These are phyloP conservation scores for Penicillium fuscoglaucum DNA, from an alignment of 2,329 filamentous ascomycete species.

Conservation along the genomic window DNA sequence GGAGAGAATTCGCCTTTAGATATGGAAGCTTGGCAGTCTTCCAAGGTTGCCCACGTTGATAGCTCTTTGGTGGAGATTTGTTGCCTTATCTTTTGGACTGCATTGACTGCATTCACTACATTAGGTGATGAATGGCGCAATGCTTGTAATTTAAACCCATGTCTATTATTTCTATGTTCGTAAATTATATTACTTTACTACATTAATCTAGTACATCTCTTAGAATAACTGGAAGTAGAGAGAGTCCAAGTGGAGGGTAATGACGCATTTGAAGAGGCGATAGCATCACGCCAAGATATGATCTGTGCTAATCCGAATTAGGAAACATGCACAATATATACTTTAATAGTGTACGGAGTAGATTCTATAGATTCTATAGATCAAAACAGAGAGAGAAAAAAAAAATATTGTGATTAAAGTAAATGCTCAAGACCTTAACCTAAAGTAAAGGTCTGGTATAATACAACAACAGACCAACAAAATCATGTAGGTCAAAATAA, in stretches of 20 bases:
- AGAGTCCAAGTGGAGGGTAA: neutral
- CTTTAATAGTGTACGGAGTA: neutral
- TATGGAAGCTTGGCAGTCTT: conserved; percentile 3
- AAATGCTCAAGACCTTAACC: neutral
- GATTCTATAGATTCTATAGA: too few species aligned
- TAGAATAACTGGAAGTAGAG: too few species aligned
- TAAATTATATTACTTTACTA: neutral
- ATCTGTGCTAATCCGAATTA: neutral
- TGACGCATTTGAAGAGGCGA: conserved; percentile 5
- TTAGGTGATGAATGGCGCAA: neutral
- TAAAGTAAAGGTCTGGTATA: conserved; percentile 4
- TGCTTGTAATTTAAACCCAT: neutral
- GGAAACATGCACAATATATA: neutral
- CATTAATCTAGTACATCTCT: neutral
- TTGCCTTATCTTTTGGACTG: conserved; percentile 5
- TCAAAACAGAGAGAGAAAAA: neutral
- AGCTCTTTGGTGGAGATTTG: neutral
- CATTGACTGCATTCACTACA: neutral
- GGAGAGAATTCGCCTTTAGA: neutral
- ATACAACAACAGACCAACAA: neutral
- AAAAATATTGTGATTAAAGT: neutral
- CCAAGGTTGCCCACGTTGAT: conserved; percentile 8
- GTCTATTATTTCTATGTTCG: neutral
- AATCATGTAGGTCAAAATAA: neutral
- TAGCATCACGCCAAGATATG: neutral